A percentile compares a stretch with the other conserved stretches of the same genome.
These are phyloP conservation scores for Obelidium mucronatum DNA, from an alignment of 192 early-diverging fungal species.

Conservation along the genomic window DNA sequence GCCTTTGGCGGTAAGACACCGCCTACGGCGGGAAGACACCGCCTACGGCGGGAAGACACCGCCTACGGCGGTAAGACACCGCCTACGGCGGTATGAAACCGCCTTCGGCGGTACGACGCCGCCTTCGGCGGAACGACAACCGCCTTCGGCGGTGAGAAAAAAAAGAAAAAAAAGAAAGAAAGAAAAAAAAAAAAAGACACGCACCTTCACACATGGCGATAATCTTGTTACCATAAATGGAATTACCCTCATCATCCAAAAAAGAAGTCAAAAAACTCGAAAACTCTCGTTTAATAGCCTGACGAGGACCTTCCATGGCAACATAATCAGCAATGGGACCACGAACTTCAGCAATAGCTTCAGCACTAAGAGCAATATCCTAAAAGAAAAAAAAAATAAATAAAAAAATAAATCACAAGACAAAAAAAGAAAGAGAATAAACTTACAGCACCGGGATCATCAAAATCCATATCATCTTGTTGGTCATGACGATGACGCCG, in stretches of 20 bases:
- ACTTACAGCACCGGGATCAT: constrained; percentile 63
- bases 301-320: constrained; percentile 80
- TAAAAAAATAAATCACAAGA: constrained; percentile 18
- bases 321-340: constrained; percentile 88
- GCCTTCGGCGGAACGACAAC: no score
- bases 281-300: constrained; percentile 87
- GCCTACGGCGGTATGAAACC: no score
- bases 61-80: no score
- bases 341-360: constrained; percentile 85
- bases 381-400: constrained; percentile 6
- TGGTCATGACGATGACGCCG: constrained; percentile 60
- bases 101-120: no score
- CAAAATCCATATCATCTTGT: constrained; percentile 64
- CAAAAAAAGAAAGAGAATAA: background rate
- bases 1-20: no score
- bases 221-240: constrained; percentile 94
- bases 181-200: background rate
- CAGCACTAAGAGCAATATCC: constrained; percentile 64
- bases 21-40: no score
- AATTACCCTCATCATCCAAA: constrained; percentile 84
- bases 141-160: background rate
- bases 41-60: no score
- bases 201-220: constrained; percentile 80
- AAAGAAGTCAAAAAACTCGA: constrained; percentile 86
- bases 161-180: background rate